phyloP scores from a whole-genome alignment of 2,329 filamentous ascomycete species.

The Helotiales sp. region DNA sequence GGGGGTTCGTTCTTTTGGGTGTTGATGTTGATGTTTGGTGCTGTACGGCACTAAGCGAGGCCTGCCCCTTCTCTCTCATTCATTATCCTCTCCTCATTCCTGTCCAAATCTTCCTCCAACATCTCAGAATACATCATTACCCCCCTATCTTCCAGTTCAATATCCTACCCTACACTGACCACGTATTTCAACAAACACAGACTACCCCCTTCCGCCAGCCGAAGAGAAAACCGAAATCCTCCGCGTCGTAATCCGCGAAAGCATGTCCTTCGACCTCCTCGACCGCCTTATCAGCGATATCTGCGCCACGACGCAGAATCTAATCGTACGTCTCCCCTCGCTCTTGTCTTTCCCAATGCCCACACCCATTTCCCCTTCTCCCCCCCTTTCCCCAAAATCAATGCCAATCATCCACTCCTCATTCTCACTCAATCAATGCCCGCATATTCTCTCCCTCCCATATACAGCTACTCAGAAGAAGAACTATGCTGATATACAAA shows the following conservation, averaged over 20 bases:
- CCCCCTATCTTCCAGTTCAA: too few species aligned
- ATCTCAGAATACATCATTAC: neutral
- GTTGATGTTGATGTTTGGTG: neutral
- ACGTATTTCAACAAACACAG: too few species aligned
- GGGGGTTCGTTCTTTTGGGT: neutral
- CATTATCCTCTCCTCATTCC: neutral
- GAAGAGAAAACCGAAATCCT: constrained; percentile 68
- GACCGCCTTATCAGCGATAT: constrained; percentile 67
- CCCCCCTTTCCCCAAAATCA: neutral
- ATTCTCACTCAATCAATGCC: neutral
- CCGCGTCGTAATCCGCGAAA: constrained; percentile 70
- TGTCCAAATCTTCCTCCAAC: neutral
- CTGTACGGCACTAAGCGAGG: neutral
- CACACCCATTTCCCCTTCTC: too few species aligned
- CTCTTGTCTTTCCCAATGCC: neutral
- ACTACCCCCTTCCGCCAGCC: constrained; percentile 68
- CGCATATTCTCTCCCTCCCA: neutral
- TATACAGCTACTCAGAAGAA: too few species aligned
- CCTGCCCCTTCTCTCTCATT: neutral
- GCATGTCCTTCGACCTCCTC: constrained; percentile 70
- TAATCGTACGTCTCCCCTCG: constrained; percentile 56
- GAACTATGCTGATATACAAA: neutral
- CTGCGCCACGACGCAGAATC: constrained; percentile 61
- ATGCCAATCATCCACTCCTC: neutral
- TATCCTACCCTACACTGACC: too few species aligned